phyloP scores from a whole-genome alignment of 345 rosid species.

The Hibiscus trionum region DNA sequence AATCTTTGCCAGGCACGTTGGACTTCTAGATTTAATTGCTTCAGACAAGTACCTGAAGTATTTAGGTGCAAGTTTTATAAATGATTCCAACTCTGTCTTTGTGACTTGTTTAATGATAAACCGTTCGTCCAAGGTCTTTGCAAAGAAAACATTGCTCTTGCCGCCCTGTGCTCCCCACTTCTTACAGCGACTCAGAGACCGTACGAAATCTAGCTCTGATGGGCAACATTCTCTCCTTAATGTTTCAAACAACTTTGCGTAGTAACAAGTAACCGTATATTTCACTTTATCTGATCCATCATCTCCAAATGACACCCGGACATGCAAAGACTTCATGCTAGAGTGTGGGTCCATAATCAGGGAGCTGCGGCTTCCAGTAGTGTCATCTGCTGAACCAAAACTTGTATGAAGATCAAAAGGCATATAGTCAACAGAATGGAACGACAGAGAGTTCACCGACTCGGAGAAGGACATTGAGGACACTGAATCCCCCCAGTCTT shows the following conservation, averaged over 20 bases:
- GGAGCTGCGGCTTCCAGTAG: slow-evolving; percentile 53
- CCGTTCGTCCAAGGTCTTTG: slow-evolving; percentile 92
- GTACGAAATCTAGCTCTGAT: slow-evolving; percentile 72
- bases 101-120: slow-evolving; percentile 96
- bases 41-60: slow-evolving; percentile 79
- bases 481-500: slow-evolving; percentile 39
- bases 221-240: slow-evolving; percentile 79
- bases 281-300: slow-evolving; percentile 67
- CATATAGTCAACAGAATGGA: slow-evolving; percentile 48
- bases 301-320: slow-evolving; percentile 61
- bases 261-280: slow-evolving; percentile 81
- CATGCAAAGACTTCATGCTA: slow-evolving; percentile 60
- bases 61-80: slow-evolving; percentile 75
- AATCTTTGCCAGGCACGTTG: slow-evolving; percentile 95
- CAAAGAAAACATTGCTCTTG: slow-evolving; percentile 97
- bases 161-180: slow-evolving; percentile 99
- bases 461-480: slow-evolving; percentile 45
- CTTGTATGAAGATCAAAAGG: slow-evolving; percentile 41
- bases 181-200: slow-evolving; percentile 96
- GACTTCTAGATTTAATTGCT: slow-evolving; percentile 71
- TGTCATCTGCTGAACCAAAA: slow-evolving; percentile 52
- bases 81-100: slow-evolving; percentile 92
- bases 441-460: slow-evolving; percentile 15
- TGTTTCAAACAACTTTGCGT: slow-evolving; percentile 78
- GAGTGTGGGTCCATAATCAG: slow-evolving; percentile 54